Evolutionary conservation across 139 green algal species (phyloP), one percentile per base, ranked within the genome.

Genomic region (Chlorella vulgaris): DNA sequence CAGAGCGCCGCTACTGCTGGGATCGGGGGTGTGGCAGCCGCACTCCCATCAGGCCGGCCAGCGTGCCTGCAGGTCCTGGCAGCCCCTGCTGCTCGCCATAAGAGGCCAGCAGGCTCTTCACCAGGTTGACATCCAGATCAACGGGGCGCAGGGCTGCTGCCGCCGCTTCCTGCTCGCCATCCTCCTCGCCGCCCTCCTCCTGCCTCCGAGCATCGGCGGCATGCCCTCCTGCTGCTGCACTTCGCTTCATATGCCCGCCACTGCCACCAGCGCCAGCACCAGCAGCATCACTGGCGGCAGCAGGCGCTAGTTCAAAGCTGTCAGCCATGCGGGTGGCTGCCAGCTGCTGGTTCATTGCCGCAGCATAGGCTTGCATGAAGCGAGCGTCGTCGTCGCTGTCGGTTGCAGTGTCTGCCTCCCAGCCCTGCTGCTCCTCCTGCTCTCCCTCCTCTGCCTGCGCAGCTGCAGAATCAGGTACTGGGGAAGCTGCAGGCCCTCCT

Each of bases 111-210:
- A 96, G 61, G 69, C 84, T 95, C 63, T 88, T 87, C 40, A 96
- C 85, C 74, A 96, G 65, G 69, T 96, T 97, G 6, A 92, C 15
- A 53, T 96, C 93, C 19, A 96, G 36, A 62, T 96, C 89, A 24
- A 96, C 35, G 2, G 87, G 88, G 38, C 69, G 51, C 70, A 92
- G 42, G 18, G 79, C 28, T 69, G 61, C 19, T 61, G 29, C 62
- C 53, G 4, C 29, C 35, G 7, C 28, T 74, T 69, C 5, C 39
- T 35, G 63, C 36, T 3, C 38, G 24, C 35, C 36, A 4, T 38
- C 50, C 33, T 19, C n/a, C 22, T 40, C 47, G 22, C 69, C n/a
- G 69, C 38, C 21, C 5, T 22, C 24, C 74, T 19, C 33, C 81
- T 63, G 33, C 24, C 21, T n/a, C n/a, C n/a, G 28, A 31, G 24